Percentiles rank a stretch among this genome's conserved stretches.
These are phyloP conservation scores for Dalbergia oliveri DNA, from an alignment of 306 rosid genomes.

Conservation along the genomic window DNA sequence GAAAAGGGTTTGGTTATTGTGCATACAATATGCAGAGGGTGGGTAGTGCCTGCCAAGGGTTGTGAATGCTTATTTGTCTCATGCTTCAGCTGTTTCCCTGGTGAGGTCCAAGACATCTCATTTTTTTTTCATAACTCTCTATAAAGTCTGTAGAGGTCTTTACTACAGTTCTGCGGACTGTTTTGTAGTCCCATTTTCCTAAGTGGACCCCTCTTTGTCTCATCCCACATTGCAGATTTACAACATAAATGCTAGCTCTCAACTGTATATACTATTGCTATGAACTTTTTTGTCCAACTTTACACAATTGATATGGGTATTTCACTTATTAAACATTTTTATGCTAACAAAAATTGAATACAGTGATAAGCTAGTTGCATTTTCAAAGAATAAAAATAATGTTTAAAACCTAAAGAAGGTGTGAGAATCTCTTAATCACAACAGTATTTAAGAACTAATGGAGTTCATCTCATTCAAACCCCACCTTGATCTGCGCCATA, in stretches of 20 bases:
- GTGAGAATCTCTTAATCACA: no score
- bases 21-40: neutral
- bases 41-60: constrained; percentile 37
- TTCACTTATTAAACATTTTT: neutral
- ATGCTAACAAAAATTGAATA: no score
- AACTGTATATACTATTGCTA: neutral
- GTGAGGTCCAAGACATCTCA: constrained; percentile 4
- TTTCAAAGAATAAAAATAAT: no score
- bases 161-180: constrained; percentile 1
- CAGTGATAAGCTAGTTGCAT: no score
- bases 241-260: neutral
- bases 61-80: constrained; percentile 54
- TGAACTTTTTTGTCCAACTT: no score
- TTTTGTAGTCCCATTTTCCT: constrained; percentile 17
- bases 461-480: no score
- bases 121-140: constrained; percentile 6
- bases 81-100: constrained; percentile 35
- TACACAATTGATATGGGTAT: neutral
- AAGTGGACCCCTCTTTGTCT: constrained; percentile 2
- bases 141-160: constrained; percentile 23
- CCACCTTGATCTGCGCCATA: no score
- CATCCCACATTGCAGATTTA: constrained; percentile 10
- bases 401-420: no score
- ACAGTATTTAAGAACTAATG: no score
- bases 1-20: neutral